A percentile compares a stretch with the other conserved stretches of the same genome.
Evolutionary conservation across 371 early-diverging fungal genomes (phyloP).

Genomic region (Mortierella sp.): DNA sequence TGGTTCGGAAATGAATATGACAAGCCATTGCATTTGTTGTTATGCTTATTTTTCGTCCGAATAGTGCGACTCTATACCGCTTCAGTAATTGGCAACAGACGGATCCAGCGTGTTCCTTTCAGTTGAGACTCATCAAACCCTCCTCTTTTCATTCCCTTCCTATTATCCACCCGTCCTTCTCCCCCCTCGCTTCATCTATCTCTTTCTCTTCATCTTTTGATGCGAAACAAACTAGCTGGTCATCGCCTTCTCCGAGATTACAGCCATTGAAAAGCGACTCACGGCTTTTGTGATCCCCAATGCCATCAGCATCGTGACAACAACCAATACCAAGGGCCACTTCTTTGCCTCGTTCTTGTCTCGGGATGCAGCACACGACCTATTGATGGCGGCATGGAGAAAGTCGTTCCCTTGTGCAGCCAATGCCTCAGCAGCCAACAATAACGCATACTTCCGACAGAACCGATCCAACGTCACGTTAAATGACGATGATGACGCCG

Average conservation of each 20-base stretch:
- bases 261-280: constrained; percentile 83
- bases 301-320: constrained; percentile 85
- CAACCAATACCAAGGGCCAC: constrained; percentile 61
- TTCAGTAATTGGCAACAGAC: background rate
- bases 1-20: background rate
- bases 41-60: background rate
- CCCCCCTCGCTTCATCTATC: background rate
- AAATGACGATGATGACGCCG: constrained; percentile 43
- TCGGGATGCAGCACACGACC: constrained; percentile 82
- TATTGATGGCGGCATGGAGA: constrained; percentile 80
- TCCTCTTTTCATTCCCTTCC: background rate
- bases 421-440: constrained; percentile 28
- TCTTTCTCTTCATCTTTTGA: background rate
- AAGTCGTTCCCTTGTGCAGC: constrained; percentile 59
- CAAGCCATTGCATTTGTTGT: background rate
- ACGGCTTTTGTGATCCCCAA: constrained; percentile 90
- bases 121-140: background rate
- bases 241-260: constrained; percentile 87
- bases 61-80: background rate
- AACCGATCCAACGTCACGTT: constrained; percentile 31
- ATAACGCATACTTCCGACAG: constrained; percentile 28
- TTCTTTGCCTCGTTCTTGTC: constrained; percentile 88
- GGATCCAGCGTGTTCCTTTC: background rate
- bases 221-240: constrained; percentile 68
- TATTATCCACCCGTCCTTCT: background rate